Base-by-base conservation (phyloP, 768 basidiomycete species). In the Lepiota brunneoincarnata region DNA sequence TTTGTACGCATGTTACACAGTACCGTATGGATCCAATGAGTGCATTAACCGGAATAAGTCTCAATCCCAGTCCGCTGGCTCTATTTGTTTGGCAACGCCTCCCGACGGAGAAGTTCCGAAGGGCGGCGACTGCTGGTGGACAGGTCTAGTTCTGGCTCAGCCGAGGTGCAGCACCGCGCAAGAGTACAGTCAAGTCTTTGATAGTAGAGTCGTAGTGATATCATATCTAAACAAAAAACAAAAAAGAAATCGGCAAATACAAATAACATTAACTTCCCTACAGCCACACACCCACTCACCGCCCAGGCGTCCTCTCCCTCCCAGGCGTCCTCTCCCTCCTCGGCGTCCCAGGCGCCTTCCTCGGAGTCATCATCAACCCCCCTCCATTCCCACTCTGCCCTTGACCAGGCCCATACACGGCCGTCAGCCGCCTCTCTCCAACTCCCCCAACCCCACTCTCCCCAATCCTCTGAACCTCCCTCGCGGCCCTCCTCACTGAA, bases 281-380 rank as follows among this genome's bases (percentile, higher is more conserved):
- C n/a, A n/a, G n/a, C 10, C 42, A 55, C 9, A 24, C 21, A 15
- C 24, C 10, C 5, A 28, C 26, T 43, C 57, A 56, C 50, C 35
- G 45, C 14, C 36, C 54, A 51, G 54, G 51, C 38, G 55, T 56
- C 36, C 65, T 58, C 36, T 65, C 68, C 41, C 67, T 58, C 23
- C 63, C 66, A 41, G 69, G 67, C 26, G 63, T 64, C 54, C 68
- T 61, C 28, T 71, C 69, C 57, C 74, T 63, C 58, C 82, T 71
- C 4, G 88, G 88, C 20, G 89, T 90, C 41, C 84, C 84, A 55
- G 86, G 85, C 35, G 75, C 70, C 67, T 86, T 79, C 51, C 81
- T 72, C 0, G 86, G 86, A 17, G 87, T 88, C 45, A 51, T 51
- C 18, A 51, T 42, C 26, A 28, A n/a, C 23, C 38, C 49, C 21